phyloP scores from a whole-genome alignment of 2,329 filamentous ascomycete genomes.

The Zymoseptoria passerinii region DNA sequence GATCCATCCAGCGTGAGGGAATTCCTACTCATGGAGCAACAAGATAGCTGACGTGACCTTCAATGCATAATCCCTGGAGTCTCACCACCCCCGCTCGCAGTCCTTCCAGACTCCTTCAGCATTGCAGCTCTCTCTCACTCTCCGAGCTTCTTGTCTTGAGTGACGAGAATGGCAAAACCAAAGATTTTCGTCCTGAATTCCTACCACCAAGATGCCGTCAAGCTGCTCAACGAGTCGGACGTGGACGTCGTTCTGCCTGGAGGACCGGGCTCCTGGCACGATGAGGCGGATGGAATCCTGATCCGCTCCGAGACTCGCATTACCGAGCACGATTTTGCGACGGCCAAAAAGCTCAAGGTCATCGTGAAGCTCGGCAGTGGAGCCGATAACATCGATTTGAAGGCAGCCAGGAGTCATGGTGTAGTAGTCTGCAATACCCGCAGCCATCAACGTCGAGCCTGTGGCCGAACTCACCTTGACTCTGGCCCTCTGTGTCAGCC shows the following conservation, averaged over 20 bases:
- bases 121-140: background rate
- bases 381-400: constrained; percentile 40
- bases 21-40: background rate
- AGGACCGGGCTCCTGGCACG: constrained; percentile 17
- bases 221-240: constrained; percentile 10
- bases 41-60: background rate
- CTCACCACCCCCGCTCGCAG: constrained; percentile 6
- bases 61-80: constrained; percentile 1
- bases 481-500: constrained; percentile 27
- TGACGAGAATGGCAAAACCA: constrained; percentile 11
- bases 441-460: constrained; percentile 36
- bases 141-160: background rate
- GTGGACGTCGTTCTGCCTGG: constrained; percentile 17
- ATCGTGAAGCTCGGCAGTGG: constrained; percentile 42
- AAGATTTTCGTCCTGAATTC: constrained; percentile 22
- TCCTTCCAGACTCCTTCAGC: background rate
- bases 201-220: constrained; percentile 25
- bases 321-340: constrained; percentile 14
- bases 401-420: constrained; percentile 36
- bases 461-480: constrained; percentile 31
- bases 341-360: constrained; percentile 31
- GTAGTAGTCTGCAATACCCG: constrained; percentile 42
- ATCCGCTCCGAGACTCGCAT: constrained; percentile 22
- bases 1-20: too few species aligned
- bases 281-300: constrained; percentile 19